These are phyloP conservation scores for Terfezia claveryi DNA, from an alignment of 495 filamentous ascomycete species.

Conservation along the genomic window DNA sequence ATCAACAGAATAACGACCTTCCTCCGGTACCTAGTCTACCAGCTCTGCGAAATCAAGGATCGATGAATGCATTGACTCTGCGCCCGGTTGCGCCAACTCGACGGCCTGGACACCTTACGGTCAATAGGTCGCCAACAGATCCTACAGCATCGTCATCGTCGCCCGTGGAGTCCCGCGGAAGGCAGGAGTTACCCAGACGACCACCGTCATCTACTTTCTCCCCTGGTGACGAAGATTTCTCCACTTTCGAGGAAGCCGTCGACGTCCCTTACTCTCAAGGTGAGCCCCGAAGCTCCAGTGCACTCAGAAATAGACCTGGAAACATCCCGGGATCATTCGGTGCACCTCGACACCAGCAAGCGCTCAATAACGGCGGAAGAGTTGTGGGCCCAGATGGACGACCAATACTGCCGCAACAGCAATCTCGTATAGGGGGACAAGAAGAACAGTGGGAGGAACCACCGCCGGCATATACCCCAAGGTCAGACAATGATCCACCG, in stretches of 20 bases:
- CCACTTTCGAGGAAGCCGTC: constrained; percentile 29
- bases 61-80: neutral
- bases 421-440: constrained; percentile 31
- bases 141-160: constrained; percentile 22
- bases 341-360: constrained; percentile 21
- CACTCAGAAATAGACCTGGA: constrained; percentile 28
- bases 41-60: neutral
- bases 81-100: constrained; percentile 14
- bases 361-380: constrained; percentile 31
- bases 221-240: constrained; percentile 1
- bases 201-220: constrained; percentile 5
- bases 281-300: constrained; percentile 53
- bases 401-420: constrained; percentile 52
- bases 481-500: constrained; percentile 36
- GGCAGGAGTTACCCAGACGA: constrained; percentile 3
- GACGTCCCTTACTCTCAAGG: constrained; percentile 57
- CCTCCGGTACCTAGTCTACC: constrained; percentile 1
- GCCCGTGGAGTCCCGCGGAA: constrained; percentile 22
- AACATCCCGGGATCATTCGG: constrained; percentile 34
- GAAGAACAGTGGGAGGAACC: constrained; percentile 86
- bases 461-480: constrained; percentile 64
- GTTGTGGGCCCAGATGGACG: constrained; percentile 44
- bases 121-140: neutral
- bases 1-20: neutral
- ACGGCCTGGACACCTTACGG: neutral